phyloP scores from a whole-genome alignment of 83 land plant species.

The Thuja plicata region DNA sequence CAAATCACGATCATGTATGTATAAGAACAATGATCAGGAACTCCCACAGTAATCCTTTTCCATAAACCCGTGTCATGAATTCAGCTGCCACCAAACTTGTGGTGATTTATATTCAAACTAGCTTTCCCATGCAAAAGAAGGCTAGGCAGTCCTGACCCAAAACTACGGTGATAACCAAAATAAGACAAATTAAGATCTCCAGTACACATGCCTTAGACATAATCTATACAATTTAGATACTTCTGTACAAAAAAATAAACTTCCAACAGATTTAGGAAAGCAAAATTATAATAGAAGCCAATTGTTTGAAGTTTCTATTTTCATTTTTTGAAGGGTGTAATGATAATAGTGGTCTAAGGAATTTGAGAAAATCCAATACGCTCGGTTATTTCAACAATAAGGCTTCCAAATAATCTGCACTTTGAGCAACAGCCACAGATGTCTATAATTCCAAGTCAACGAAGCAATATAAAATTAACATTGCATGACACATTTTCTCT shows the following conservation, averaged over 20 bases:
- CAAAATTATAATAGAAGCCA: neutral
- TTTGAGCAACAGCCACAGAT: neutral
- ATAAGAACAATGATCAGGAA: neutral
- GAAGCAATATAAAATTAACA: neutral
- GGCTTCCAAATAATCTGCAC: neutral
- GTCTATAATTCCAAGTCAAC: neutral
- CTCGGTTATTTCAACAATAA: neutral
- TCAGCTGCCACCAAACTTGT: neutral
- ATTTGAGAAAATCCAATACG: neutral
- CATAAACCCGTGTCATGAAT: neutral
- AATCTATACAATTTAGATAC: too few species aligned
- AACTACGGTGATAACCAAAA: neutral
- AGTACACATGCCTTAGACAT: neutral
- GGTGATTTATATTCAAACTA: neutral
- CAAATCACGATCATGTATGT: neutral
- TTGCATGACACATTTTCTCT: neutral
- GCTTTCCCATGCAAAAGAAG: too few species aligned
- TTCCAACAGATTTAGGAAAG: neutral
- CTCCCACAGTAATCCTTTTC: neutral
- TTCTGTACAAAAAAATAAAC: neutral
- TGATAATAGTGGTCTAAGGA: too few species aligned
- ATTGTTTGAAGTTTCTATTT: neutral
- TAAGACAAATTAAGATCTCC: too few species aligned
- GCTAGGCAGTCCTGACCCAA: too few species aligned
- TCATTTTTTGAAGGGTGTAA: too few species aligned